Base-by-base conservation (phyloP, 257 asterid genomes). In the Salvia splendens region DNA sequence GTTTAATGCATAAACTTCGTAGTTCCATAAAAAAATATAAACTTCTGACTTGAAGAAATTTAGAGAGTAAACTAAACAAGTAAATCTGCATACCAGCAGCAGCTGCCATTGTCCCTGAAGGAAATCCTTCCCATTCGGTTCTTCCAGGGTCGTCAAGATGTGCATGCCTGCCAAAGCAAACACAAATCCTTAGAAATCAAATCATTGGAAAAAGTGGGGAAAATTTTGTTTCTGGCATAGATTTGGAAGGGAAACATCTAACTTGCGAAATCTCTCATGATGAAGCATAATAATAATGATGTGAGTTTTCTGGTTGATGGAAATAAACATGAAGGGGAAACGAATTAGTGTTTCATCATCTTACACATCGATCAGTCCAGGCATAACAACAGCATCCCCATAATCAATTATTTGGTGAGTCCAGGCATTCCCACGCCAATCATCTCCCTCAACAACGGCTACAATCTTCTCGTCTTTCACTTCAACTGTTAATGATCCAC, bases 121-220 rank as follows among this genome's bases (percentile, higher is more conserved):
- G 96, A 85, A 92, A 92, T 38, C 97, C 98, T 79, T 92, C 98
- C 98, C 98, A 92, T 67, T 92, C 98, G 70, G 95, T 71, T 76
- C 93, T 83, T 78, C 98, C 98, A 46, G 98, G 98, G 73, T 92
- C 98, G 55, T 92, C 95, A 63, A 92, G 94, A 82, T 92, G 98
- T 6, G 91, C 80, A 65, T 92, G 98, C 78, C 98, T 92, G 77
- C 69, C 71, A 56, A 41, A 62, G 36, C 8, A 47, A 52, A 45
- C 55, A 48, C 56, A 70, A 47, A 20, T 67, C 67, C n/a, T 69
- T 41, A 35, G 3, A 48, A 10, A 55, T 12, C 52, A 45, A 50
- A 15, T 47, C 12, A 48, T 42, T 46, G 17, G 15, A 35, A 60
- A 52, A 0, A 24, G 30, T 43, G 49, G 54, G 11, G 12, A 6